Evolutionary conservation across 179 eudicot genomes (phyloP), one percentile per base, ranked within the genome.

Genomic region (Silene noctiflora): DNA sequence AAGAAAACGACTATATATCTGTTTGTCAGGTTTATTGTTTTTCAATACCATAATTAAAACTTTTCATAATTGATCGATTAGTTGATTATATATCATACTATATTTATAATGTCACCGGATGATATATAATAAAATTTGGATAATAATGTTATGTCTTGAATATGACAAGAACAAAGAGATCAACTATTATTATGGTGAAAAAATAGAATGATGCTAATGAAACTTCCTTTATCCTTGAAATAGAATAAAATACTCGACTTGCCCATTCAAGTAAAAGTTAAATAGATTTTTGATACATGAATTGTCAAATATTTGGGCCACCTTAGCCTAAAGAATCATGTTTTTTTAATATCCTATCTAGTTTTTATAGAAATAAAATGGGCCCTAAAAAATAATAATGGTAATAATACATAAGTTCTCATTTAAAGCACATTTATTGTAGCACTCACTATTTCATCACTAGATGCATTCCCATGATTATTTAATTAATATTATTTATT

Each of bases 281-380:
- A 31, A 24, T 4, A 69, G 21, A 42, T 53, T 63, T 2, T 4
- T 33, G 22, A 22, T 19, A 35, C 33, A 2, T 35, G 66, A 73
- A 53, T 59, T 74, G 56, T 58, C 68, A 25, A 67, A 44, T 55
- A 67, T 59, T 79, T 29, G 72, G 69, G 62, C 74, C 77, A 74
- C 53, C 27, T 58, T 68, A 69, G 74, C 65, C 25, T 61, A 13
- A 60, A 59, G 75, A 79, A 74, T 79, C 65, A 58, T 44, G 71
- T 22, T 14, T 46, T 69, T 53, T 17, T 6, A 27, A 27, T 25
- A 74, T 53, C 67, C 1, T 31, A 16, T 27, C 61, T 61, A 7
- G 39, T 24, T 63, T 61, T 42, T 55, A 21, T 53, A 22, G 59
- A 53, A 3, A 71, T 27, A 11, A 60, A 39, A 73, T 60, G 33